Evolutionary conservation across 257 asterid genomes (phyloP).

Genomic region (Plantago major): DNA sequence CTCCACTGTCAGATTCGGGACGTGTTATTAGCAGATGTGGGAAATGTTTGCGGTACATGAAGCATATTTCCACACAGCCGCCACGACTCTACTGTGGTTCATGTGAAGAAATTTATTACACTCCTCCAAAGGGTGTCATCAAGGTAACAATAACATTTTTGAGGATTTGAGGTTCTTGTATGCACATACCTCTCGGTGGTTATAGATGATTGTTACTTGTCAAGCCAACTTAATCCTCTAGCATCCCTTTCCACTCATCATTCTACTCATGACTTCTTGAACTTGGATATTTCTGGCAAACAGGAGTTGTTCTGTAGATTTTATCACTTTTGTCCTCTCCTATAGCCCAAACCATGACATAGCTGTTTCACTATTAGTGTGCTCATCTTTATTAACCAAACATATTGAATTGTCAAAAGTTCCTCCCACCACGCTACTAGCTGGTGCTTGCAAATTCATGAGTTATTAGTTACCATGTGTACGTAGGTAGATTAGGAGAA

Average conservation of each 20-base stretch:
- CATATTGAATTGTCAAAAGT: too few relatives aligned
- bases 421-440: too few relatives aligned
- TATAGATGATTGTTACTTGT: background rate
- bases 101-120: conserved; percentile 88
- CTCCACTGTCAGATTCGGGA: conserved; percentile 84
- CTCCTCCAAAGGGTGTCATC: conserved; percentile 80
- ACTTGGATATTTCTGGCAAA: conserved; percentile 3
- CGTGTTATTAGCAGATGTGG: conserved; percentile 90
- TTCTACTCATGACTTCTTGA: background rate
- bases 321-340: background rate
- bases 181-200: background rate
- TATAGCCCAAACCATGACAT: too few relatives aligned
- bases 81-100: conserved; percentile 82
- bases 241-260: background rate
- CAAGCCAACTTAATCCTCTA: background rate
- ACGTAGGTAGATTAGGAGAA: too few relatives aligned
- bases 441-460: too few relatives aligned
- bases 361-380: too few relatives aligned
- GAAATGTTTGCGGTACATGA: conserved; percentile 90
- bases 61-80: conserved; percentile 75
- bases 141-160: conserved; percentile 46
- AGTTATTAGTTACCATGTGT: too few relatives aligned
- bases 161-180: background rate
- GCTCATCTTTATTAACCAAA: too few relatives aligned
- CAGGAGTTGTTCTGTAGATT: background rate